Percentiles rank a stretch among this genome's conserved stretches.
Conservation (phyloP, 2,329 filamentous ascomycete species). For the Dothideomycetes sp. region DNA sequence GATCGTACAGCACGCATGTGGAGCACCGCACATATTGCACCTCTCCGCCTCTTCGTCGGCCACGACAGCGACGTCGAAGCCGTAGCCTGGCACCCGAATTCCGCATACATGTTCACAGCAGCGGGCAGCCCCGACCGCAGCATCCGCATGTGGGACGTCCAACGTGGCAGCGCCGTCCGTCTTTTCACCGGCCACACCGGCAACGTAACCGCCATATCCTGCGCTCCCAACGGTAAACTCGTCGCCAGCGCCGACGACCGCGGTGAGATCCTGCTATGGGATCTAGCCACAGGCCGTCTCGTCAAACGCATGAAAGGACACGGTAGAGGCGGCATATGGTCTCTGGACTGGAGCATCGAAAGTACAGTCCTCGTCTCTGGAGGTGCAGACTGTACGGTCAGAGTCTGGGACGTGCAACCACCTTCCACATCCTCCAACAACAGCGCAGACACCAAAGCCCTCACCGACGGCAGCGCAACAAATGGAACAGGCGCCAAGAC, state of each 20-base stretch:
- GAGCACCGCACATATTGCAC: slow-evolving; percentile 86
- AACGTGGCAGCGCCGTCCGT: slow-evolving; percentile 75
- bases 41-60: slow-evolving; percentile 78
- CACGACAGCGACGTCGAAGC: slow-evolving; percentile 90
- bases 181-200: slow-evolving; percentile 88
- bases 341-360: slow-evolving; percentile 85
- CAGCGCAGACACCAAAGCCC: slow-evolving; percentile 36
- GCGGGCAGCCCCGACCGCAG: slow-evolving; percentile 71
- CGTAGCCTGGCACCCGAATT: slow-evolving; percentile 91
- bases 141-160: slow-evolving; percentile 94
- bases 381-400: slow-evolving; percentile 84
- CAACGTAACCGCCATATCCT: slow-evolving; percentile 75
- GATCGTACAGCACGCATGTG: slow-evolving; percentile 87
- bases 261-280: slow-evolving; percentile 91
- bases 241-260: slow-evolving; percentile 84
- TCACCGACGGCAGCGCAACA: slow-evolving; percentile 40
- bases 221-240: slow-evolving; percentile 77
- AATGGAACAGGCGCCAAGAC: slow-evolving; percentile 36
- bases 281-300: slow-evolving; percentile 72
- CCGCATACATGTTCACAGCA: slow-evolving; percentile 84
- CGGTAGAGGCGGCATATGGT: slow-evolving; percentile 87
- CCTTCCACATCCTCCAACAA: slow-evolving; percentile 18
- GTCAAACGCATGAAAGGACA: slow-evolving; percentile 93
- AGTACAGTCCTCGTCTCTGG: slow-evolving; percentile 83
- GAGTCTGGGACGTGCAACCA: slow-evolving; percentile 84